Percentiles rank a stretch among this genome's conserved stretches.
Conservation (phyloP, 495 filamentous ascomycete genomes). For the Aspergillus leporis region DNA sequence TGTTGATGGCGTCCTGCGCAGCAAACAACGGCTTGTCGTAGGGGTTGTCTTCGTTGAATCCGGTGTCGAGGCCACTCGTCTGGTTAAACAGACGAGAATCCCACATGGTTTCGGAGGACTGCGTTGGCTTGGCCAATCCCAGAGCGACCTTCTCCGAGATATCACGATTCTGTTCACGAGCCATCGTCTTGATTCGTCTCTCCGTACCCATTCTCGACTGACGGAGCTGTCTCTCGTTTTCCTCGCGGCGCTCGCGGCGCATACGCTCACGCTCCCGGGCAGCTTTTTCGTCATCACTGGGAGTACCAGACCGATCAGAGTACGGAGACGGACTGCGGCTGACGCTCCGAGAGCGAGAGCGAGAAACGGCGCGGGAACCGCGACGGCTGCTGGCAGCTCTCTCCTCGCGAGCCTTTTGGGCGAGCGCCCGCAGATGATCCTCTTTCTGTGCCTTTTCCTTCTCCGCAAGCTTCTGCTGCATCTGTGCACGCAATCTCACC, state of each 20-base stretch:
- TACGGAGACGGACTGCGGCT: constrained; percentile 58
- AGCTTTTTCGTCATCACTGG: constrained; percentile 66
- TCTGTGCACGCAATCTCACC: constrained; percentile 84
- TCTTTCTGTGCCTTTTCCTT: constrained; percentile 95
- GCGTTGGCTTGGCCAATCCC: constrained; percentile 91
- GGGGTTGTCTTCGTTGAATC: constrained; percentile 96
- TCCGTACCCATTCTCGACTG: constrained; percentile 97
- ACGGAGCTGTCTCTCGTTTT: constrained; percentile 84
- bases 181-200: constrained; percentile 83
- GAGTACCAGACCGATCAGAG: constrained; percentile 54
- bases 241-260: constrained; percentile 74
- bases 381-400: constrained; percentile 47
- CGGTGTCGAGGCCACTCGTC: constrained; percentile 79
- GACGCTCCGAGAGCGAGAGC: constrained; percentile 42
- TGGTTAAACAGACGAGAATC: constrained; percentile 96
- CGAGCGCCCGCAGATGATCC: constrained; percentile 84
- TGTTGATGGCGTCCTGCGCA: constrained; percentile 91
- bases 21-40: constrained; percentile 98
- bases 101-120: constrained; percentile 89
- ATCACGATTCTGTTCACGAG: constrained; percentile 93
- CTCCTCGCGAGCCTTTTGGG: constrained; percentile 88
- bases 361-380: constrained; percentile 39
- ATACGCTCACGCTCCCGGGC: constrained; percentile 72
- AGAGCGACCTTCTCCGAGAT: constrained; percentile 97
- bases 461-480: constrained; percentile 96